phyloP scores from a whole-genome alignment of 2,329 filamentous ascomycete genomes.

The Cordyceps cicadae region DNA sequence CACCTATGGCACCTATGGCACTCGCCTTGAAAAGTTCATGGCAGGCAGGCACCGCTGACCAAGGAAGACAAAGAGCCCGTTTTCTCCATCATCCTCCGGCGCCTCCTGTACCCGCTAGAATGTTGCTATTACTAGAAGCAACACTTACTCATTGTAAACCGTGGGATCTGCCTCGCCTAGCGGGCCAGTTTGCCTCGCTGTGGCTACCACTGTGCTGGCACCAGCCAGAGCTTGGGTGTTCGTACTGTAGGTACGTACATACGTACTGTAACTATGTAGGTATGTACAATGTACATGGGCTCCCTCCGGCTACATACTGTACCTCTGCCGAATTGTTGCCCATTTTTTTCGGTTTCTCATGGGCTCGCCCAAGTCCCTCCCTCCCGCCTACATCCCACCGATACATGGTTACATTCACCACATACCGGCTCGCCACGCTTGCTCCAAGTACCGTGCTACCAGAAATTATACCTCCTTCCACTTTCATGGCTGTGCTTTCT shows the following conservation, averaged over 20 bases:
- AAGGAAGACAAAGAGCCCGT: background rate
- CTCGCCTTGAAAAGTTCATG: no score
- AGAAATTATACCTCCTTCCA: background rate
- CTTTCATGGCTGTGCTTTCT: background rate
- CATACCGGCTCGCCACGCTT: background rate
- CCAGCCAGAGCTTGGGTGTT: no score
- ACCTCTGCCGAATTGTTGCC: background rate
- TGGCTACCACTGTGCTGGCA: background rate
- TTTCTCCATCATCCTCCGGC: background rate
- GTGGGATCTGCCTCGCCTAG: conserved; percentile 3
- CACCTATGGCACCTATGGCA: no score
- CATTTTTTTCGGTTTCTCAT: background rate
- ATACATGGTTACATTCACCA: background rate
- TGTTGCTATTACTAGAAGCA: background rate
- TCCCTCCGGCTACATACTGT: no score
- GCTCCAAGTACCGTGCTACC: background rate
- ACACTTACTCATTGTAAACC: background rate
- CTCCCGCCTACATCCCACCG: background rate
- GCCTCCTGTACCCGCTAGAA: background rate
- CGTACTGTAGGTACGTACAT: no score
- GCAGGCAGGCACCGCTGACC: background rate
- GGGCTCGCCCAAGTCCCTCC: background rate
- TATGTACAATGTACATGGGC: no score
- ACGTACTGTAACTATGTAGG: no score
- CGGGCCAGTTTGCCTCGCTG: conserved; percentile 2